phyloP scores from a whole-genome alignment of 2,329 filamentous ascomycete species.

The Aspergillus sp. region DNA sequence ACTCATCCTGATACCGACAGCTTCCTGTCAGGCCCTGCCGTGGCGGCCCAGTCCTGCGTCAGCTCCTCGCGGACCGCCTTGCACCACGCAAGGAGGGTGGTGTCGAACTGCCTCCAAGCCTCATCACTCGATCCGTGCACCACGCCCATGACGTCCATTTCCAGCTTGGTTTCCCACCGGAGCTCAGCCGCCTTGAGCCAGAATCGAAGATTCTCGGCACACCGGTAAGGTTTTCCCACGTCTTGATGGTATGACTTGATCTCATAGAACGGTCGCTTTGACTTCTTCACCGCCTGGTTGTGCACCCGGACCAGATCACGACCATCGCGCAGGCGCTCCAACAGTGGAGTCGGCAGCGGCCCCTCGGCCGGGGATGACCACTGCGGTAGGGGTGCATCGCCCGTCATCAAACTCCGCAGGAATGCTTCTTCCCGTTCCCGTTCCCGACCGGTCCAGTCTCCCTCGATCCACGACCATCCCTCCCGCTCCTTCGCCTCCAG shows the following conservation, averaged over 20 bases:
- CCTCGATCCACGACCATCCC: constrained; percentile 76
- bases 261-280: constrained; percentile 79
- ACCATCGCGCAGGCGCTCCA: constrained; percentile 73
- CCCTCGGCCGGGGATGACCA: constrained; percentile 62
- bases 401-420: constrained; percentile 68
- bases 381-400: constrained; percentile 59
- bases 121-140: constrained; percentile 69
- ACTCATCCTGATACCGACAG: neutral
- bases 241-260: constrained; percentile 91
- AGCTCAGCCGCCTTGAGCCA: constrained; percentile 96
- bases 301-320: constrained; percentile 81
- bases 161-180: constrained; percentile 82
- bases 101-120: constrained; percentile 78
- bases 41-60: constrained; percentile 63
- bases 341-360: constrained; percentile 61
- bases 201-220: constrained; percentile 88
- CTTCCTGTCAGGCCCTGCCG: constrained; percentile 13
- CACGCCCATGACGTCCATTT: constrained; percentile 81
- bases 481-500: constrained; percentile 69
- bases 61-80: constrained; percentile 80
- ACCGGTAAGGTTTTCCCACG: constrained; percentile 89
- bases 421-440: constrained; percentile 79
- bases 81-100: constrained; percentile 81
- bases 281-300: constrained; percentile 83
- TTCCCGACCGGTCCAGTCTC: constrained; percentile 74